Evolutionary conservation across 2,329 filamentous ascomycete genomes (phyloP).

Genomic region (Aspergillus ustus): DNA sequence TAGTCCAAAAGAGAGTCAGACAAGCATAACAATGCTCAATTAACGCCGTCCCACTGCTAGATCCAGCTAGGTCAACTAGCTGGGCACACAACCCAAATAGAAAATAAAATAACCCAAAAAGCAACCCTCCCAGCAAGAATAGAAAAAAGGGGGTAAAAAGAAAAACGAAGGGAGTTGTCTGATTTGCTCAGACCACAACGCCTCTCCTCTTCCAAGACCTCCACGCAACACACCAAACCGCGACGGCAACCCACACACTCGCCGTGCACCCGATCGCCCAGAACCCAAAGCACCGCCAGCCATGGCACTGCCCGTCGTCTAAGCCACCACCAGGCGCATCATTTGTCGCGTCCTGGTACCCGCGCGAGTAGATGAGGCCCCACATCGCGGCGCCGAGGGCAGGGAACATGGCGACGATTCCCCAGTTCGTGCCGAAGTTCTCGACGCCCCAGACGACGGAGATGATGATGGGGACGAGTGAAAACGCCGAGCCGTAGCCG

Average conservation of each 20-base stretch:
- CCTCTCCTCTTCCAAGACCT: slow-evolving; percentile 80
- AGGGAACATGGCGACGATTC: slow-evolving; percentile 89
- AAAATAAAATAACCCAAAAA: not conserved
- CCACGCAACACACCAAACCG: slow-evolving; percentile 78
- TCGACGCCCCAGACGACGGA: slow-evolving; percentile 98
- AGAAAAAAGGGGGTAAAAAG: not conserved
- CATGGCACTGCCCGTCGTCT: slow-evolving; percentile 71
- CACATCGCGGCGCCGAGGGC: slow-evolving; percentile 86
- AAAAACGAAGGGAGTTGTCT: not conserved
- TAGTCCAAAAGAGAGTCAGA: not conserved
- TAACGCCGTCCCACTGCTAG: not conserved
- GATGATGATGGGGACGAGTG: slow-evolving; percentile 86
- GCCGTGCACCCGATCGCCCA: slow-evolving; percentile 76
- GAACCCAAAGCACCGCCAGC: slow-evolving; percentile 81
- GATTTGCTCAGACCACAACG: slow-evolving; percentile 67
- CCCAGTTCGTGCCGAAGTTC: slow-evolving; percentile 98
- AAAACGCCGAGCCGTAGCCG: slow-evolving; percentile 92
- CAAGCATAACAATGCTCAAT: not conserved
- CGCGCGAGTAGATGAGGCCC: slow-evolving; percentile 79
- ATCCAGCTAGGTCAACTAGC: not conserved
- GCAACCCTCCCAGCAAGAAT: not conserved
- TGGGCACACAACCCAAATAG: not conserved
- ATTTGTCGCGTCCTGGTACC: slow-evolving; percentile 48
- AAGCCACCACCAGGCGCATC: slow-evolving; percentile 39
- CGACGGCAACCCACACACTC: slow-evolving; percentile 78